Conservation (phyloP, 768 basidiomycete species). For the Mycena alexandri region DNA sequence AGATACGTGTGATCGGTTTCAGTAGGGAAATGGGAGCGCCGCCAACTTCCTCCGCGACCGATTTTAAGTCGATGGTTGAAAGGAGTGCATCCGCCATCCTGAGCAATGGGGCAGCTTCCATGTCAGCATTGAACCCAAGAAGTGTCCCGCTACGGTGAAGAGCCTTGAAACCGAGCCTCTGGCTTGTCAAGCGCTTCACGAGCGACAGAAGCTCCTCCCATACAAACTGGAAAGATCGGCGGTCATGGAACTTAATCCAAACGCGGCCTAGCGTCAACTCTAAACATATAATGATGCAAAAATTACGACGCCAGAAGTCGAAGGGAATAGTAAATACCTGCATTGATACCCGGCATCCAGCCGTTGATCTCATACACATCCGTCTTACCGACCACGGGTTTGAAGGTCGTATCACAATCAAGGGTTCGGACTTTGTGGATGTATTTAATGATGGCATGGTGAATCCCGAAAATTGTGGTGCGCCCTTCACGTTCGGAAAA, state of each 20-base stretch:
- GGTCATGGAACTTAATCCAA: too few relatives aligned
- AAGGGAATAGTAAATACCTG: conserved; percentile 10
- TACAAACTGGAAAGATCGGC: too few relatives aligned
- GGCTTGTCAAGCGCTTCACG: conserved; percentile 4
- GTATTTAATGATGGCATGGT: neutral
- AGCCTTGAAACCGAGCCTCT: conserved; percentile 8
- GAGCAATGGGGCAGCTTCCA: conserved; percentile 27
- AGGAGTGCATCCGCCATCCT: conserved; percentile 15
- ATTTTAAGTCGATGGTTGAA: conserved; percentile 1
- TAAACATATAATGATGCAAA: too few relatives aligned
- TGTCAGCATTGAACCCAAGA: conserved; percentile 21
- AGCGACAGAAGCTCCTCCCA: neutral
- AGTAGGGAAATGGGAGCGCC: too few relatives aligned
- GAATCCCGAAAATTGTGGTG: conserved; percentile 13
- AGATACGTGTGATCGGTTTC: neutral
- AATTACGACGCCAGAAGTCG: too few relatives aligned
- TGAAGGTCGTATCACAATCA: conserved; percentile 26
- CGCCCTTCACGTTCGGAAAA: conserved; percentile 39
- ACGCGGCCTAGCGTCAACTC: too few relatives aligned
- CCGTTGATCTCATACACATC: conserved; percentile 1
- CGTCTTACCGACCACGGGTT: conserved; percentile 19
- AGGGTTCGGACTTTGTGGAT: conserved; percentile 23
- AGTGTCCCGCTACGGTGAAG: conserved; percentile 18
- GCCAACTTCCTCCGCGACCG: too few relatives aligned
- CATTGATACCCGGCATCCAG: conserved; percentile 6